Evolutionary conservation across 306 rosid species (phyloP).

Genomic region (Benincasa hispida): DNA sequence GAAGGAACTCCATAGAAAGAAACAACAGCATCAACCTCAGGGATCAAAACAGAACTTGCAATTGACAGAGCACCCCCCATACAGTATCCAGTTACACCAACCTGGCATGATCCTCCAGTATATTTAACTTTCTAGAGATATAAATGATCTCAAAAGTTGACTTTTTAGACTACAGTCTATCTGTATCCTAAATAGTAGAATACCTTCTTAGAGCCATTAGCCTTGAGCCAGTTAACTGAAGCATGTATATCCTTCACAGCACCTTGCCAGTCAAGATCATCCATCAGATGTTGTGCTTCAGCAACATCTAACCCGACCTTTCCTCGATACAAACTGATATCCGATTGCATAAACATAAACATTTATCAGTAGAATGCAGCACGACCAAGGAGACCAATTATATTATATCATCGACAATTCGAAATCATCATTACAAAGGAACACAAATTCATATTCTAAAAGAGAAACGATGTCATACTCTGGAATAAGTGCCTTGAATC

Average conservation of each 20-base stretch:
- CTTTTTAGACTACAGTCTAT: not conserved
- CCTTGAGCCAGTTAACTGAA: conserved; percentile 84
- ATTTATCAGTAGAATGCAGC: not conserved
- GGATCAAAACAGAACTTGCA: conserved; percentile 86
- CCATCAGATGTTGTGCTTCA: conserved; percentile 89
- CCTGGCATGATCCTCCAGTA: conserved; percentile 26
- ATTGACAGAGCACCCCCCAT: conserved; percentile 98
- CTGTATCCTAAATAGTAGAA: not conserved
- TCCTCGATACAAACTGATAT: conserved; percentile 50
- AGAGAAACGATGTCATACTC: conserved; percentile 33
- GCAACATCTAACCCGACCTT: conserved; percentile 87
- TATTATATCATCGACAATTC: not conserved
- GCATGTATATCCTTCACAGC: conserved; percentile 81
- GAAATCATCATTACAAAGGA: not conserved
- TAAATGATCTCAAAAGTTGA: not conserved
- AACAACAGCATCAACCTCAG: conserved; percentile 76
- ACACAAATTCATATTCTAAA: not conserved
- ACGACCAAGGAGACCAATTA: not conserved
- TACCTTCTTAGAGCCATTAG: conserved; percentile 88
- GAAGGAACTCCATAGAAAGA: conserved; percentile 90
- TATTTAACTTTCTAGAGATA: not conserved
- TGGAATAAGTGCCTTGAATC: conserved; percentile 90
- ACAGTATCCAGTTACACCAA: conserved; percentile 91
- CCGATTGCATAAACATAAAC: not conserved
- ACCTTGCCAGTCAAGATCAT: conserved; percentile 91